These are phyloP conservation scores for Metarhizium guizhouense DNA, from an alignment of 2,329 filamentous ascomycete genomes.

Conservation along the genomic window DNA sequence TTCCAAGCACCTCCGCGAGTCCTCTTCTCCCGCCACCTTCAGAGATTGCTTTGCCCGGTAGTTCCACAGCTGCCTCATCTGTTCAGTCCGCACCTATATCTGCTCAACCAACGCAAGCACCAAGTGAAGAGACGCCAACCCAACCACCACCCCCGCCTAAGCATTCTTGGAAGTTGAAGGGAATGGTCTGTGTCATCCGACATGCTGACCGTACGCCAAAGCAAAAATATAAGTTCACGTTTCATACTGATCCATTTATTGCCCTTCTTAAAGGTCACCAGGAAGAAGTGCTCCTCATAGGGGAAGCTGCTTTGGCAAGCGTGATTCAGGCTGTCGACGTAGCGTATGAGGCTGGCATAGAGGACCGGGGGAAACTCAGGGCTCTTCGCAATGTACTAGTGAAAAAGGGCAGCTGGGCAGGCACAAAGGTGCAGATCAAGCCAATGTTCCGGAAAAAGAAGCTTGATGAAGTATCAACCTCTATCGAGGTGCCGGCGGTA, in stretches of 20 bases:
- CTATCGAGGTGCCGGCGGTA: constrained; percentile 24
- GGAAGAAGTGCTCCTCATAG: constrained; percentile 90
- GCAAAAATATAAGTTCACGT: constrained; percentile 99
- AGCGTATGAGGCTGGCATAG: constrained; percentile 68
- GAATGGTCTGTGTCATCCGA: constrained; percentile 90
- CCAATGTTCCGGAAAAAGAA: constrained; percentile 95
- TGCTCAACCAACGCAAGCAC: constrained; percentile 9
- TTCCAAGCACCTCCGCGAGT: constrained; percentile 27
- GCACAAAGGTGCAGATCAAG: constrained; percentile 98
- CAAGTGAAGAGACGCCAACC: constrained; percentile 37
- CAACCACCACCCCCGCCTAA: constrained; percentile 69
- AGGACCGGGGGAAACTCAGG: constrained; percentile 81
- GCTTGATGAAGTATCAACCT: constrained; percentile 43
- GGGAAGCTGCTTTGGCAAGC: constrained; percentile 78
- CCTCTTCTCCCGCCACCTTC: constrained; percentile 24
- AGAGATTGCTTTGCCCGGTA: constrained; percentile 18
- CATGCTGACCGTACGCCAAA: constrained; percentile 97
- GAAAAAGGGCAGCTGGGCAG: constrained; percentile 88
- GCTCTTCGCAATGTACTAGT: constrained; percentile 77
- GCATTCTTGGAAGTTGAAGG: constrained; percentile 96
- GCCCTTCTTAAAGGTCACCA: constrained; percentile 90
- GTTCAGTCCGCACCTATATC: constrained; percentile 21
- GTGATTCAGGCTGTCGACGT: constrained; percentile 81
- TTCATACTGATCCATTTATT: constrained; percentile 93
- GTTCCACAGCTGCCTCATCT: constrained; percentile 28